These are phyloP conservation scores for Galerina marginata DNA, from an alignment of 768 basidiomycete genomes.

Conservation along the genomic window DNA sequence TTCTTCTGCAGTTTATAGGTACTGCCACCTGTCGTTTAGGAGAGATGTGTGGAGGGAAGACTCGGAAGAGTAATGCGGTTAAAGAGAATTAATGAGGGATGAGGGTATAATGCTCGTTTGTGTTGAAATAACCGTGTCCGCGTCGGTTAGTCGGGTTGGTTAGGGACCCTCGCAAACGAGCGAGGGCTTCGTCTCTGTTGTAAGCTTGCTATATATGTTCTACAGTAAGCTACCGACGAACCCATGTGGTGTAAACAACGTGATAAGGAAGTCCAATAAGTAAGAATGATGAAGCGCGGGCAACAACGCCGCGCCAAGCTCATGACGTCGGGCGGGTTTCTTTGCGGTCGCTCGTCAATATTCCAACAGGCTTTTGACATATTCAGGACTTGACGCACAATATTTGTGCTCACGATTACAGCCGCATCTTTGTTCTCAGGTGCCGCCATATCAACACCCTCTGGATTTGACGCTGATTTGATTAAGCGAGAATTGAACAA, in stretches of 20 bases:
- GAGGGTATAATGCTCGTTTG: not conserved
- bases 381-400: not conserved
- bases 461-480: slow-evolving; percentile 12
- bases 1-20: not conserved
- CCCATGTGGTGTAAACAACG: no score
- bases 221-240: no score
- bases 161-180: slow-evolving; percentile 3
- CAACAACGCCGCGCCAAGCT: not conserved
- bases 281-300: no score
- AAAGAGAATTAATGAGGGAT: no score
- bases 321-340: not conserved
- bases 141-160: not conserved
- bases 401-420: not conserved
- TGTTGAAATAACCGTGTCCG: not conserved
- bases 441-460: slow-evolving; percentile 17
- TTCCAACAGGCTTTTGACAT: not conserved
- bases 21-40: not conserved
- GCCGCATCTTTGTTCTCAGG: not conserved
- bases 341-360: not conserved
- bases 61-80: no score
- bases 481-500: slow-evolving; percentile 11
- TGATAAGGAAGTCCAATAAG: no score
- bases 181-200: not conserved
- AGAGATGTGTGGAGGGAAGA: no score
- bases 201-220: no score